Conservation (phyloP, 306 rosid genomes). For the Arachis stenosperma region DNA sequence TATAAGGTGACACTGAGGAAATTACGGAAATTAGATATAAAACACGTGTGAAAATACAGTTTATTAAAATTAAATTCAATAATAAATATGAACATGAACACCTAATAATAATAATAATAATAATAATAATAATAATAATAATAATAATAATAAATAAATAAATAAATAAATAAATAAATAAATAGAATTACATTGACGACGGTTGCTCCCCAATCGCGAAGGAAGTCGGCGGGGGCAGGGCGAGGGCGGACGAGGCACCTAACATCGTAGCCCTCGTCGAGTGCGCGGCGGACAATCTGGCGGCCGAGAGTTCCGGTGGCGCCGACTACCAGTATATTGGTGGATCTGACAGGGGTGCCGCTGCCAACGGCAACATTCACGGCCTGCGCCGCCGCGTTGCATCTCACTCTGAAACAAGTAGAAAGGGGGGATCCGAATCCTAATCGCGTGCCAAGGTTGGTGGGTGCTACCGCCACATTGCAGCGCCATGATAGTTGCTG, state of each 20-base stretch:
- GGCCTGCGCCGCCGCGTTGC: constrained; percentile 36
- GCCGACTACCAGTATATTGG: constrained; percentile 82
- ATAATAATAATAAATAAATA: too few relatives aligned
- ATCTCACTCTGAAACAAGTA: constrained; percentile 35
- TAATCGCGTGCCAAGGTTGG: background rate
- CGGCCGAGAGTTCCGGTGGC: constrained; percentile 90
- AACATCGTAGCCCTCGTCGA: constrained; percentile 95
- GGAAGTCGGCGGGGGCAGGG: constrained; percentile 96
- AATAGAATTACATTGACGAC: constrained; percentile 65
- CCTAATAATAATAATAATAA: too few relatives aligned
- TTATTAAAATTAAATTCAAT: too few relatives aligned
- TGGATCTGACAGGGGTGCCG: constrained; percentile 77
- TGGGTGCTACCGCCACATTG: constrained; percentile 38
- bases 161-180: too few relatives aligned
- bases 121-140: too few relatives aligned
- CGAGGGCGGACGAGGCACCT: constrained; percentile 95
- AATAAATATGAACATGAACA: too few relatives aligned
- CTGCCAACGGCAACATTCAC: constrained; percentile 71
- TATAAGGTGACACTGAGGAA: too few relatives aligned
- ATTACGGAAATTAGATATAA: too few relatives aligned
- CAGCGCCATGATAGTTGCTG: constrained; percentile 54
- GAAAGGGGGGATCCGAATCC: constrained; percentile 27
- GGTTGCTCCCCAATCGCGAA: constrained; percentile 97
- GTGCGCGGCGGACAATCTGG: constrained; percentile 88
- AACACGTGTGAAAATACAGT: too few relatives aligned